Conservation (phyloP, 2,329 filamentous ascomycete species). For the Rosellinia necatrix region DNA sequence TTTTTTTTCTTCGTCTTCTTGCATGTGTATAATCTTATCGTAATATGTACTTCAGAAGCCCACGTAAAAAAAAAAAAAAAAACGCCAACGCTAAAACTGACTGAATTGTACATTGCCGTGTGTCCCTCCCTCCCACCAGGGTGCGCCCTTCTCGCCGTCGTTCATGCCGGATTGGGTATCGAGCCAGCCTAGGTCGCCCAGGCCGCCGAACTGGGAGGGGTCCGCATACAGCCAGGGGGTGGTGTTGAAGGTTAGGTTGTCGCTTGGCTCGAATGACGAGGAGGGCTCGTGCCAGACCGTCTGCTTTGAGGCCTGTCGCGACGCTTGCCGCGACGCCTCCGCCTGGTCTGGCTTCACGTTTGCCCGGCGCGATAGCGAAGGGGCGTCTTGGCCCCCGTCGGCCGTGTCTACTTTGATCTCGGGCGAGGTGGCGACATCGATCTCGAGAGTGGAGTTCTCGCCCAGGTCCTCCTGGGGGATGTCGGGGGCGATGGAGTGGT, state of each 20-base stretch:
- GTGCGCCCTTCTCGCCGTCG: slow-evolving; percentile 18
- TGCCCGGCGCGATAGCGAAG: slow-evolving; percentile 24
- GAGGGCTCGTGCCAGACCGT: slow-evolving; percentile 22
- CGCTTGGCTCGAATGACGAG: slow-evolving; percentile 20
- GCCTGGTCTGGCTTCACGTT: slow-evolving; percentile 21
- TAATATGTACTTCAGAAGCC: background rate
- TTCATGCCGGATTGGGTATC: slow-evolving; percentile 22
- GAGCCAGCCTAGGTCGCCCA: slow-evolving; percentile 27
- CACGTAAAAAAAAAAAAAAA: background rate
- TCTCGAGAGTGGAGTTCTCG: slow-evolving; percentile 26
- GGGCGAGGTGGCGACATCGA: slow-evolving; percentile 27
- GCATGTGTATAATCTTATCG: background rate
- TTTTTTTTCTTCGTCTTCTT: too few species aligned
- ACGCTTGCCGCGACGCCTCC: slow-evolving; percentile 20
- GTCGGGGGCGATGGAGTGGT: slow-evolving; percentile 17
- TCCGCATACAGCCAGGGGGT: slow-evolving; percentile 29
- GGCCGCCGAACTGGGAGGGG: slow-evolving; percentile 25
- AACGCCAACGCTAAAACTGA: slow-evolving; percentile 25
- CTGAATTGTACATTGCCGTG: slow-evolving; percentile 23
- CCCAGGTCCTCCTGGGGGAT: slow-evolving; percentile 20
- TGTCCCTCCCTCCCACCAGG: slow-evolving; percentile 25
- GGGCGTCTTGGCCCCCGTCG: slow-evolving; percentile 27
- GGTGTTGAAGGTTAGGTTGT: slow-evolving; percentile 29
- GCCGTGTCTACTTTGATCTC: slow-evolving; percentile 29
- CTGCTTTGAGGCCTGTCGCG: slow-evolving; percentile 24